phyloP scores from a whole-genome alignment of 2,329 filamentous ascomycete species.

The Periconia sp. region DNA sequence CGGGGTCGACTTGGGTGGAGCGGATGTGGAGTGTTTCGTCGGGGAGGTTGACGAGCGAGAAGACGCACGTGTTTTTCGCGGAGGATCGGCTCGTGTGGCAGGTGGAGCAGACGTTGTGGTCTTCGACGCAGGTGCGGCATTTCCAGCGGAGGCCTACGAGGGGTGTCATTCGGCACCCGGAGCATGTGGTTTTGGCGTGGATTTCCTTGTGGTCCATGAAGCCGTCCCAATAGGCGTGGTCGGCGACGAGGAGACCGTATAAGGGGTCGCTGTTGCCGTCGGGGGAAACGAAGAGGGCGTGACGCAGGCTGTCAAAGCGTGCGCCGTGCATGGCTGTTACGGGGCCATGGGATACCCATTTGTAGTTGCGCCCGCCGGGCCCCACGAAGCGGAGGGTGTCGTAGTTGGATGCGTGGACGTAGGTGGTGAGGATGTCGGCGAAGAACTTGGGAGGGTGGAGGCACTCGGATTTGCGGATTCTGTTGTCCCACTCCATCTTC shows the following conservation, averaged over 20 bases:
- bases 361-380: conserved; percentile 27
- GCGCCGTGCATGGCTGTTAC: conserved; percentile 24
- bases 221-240: conserved; percentile 39
- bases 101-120: conserved; percentile 28
- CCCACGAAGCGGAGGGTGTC: conserved; percentile 35
- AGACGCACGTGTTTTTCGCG: conserved; percentile 18
- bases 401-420: conserved; percentile 34
- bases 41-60: conserved; percentile 25
- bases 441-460: conserved; percentile 18
- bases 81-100: conserved; percentile 15
- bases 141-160: conserved; percentile 29
- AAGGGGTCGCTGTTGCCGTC: conserved; percentile 26
- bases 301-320: conserved; percentile 33
- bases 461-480: conserved; percentile 27
- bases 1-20: conserved; percentile 21
- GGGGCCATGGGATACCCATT: conserved; percentile 33
- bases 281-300: conserved; percentile 32
- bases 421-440: conserved; percentile 28
- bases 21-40: conserved; percentile 35
- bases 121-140: conserved; percentile 24
- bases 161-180: conserved; percentile 21
- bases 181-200: conserved; percentile 18
- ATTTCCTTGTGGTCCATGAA: conserved; percentile 17
- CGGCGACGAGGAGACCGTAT: conserved; percentile 38
- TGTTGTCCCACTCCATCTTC: conserved; percentile 21